These are phyloP conservation scores for Salix exigua DNA, from an alignment of 345 rosid species.

Conservation along the genomic window DNA sequence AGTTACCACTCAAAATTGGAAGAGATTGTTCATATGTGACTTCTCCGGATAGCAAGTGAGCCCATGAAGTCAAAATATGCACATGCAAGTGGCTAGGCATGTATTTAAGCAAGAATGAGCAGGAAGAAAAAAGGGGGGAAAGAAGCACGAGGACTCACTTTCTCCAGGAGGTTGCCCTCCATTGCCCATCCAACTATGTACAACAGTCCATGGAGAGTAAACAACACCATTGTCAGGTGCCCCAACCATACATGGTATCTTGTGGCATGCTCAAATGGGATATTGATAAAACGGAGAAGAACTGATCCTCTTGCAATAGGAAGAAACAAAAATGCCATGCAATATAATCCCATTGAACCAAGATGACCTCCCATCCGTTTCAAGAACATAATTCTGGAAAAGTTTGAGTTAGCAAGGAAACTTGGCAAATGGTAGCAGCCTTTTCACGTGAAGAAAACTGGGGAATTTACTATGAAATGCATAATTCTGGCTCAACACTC, in stretches of 20 bases:
- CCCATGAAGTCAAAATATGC: too few relatives aligned
- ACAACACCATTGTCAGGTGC: conserved; percentile 71
- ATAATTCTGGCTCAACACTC: not conserved
- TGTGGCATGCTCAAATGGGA: conserved; percentile 91
- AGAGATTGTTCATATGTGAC: too few relatives aligned
- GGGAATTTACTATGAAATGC: not conserved
- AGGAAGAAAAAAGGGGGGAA: not conserved
- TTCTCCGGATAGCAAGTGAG: too few relatives aligned
- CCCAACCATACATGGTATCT: conserved; percentile 94
- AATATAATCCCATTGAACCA: conserved; percentile 65
- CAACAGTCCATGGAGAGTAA: conserved; percentile 73
- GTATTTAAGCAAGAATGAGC: not conserved
- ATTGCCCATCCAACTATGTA: conserved; percentile 56
- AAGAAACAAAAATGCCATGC: conserved; percentile 71
- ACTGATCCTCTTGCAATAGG: conserved; percentile 84
- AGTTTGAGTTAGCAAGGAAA: conserved; percentile 7
- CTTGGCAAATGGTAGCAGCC: conserved; percentile 5
- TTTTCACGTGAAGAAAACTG: not conserved
- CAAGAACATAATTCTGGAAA: conserved; percentile 39
- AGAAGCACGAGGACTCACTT: conserved; percentile 41
- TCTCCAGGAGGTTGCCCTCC: conserved; percentile 48
- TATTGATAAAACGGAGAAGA: conserved; percentile 70
- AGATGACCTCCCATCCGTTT: conserved; percentile 55
- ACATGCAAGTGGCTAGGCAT: not conserved
- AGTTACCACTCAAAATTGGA: too few relatives aligned